Evolutionary conservation across 805 yeast species (phyloP).

Genomic region (Brettanomyces anomalus): DNA sequence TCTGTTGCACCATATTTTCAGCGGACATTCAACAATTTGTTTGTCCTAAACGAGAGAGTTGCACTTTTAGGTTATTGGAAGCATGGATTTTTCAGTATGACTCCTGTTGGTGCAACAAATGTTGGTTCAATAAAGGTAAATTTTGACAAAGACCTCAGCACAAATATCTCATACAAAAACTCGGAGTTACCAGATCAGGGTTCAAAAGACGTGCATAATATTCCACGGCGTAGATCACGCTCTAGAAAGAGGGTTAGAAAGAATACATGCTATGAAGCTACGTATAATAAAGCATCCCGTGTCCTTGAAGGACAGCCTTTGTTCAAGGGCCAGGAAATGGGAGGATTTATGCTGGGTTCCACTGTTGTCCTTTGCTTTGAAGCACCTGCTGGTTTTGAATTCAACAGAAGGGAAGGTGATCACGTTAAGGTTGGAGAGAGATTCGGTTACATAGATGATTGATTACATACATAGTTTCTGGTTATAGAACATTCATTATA

Average conservation of each 20-base stretch:
- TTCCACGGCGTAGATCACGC: neutral
- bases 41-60: constrained; percentile 89
- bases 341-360: constrained; percentile 93
- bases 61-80: constrained; percentile 94
- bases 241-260: constrained; percentile 41
- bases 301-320: constrained; percentile 82
- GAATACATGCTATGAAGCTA: constrained; percentile 89
- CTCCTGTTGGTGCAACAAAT: constrained; percentile 98
- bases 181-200: constrained; percentile 19
- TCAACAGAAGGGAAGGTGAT: constrained; percentile 62
- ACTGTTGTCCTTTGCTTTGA: constrained; percentile 96
- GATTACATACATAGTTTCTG: neutral
- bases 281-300: constrained; percentile 71
- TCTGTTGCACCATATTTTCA: constrained; percentile 97
- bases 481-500: neutral
- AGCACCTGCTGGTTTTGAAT: constrained; percentile 78
- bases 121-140: constrained; percentile 91
- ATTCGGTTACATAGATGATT: constrained; percentile 37
- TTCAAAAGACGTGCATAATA: constrained; percentile 7
- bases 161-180: constrained; percentile 64
- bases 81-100: constrained; percentile 95
- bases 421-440: constrained; percentile 78
- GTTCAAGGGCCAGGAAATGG: constrained; percentile 88
- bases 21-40: constrained; percentile 72
- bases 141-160: constrained; percentile 82